These are phyloP conservation scores for Pseudozyma sp. DNA, from an alignment of 1,284 basidiomycete species.

Conservation along the genomic window DNA sequence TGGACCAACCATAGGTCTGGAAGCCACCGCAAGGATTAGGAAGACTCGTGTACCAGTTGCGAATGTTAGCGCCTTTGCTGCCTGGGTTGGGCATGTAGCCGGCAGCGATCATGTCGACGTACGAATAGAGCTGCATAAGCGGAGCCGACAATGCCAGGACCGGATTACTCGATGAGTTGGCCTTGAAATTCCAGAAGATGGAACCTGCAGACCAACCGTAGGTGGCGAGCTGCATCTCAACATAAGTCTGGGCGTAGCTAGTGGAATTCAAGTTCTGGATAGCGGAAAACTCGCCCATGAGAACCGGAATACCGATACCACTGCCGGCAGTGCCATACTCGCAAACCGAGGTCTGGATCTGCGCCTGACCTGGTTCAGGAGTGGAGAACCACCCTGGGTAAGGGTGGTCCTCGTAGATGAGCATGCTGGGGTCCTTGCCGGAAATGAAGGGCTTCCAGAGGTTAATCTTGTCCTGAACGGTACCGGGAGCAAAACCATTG, in stretches of 20 bases:
- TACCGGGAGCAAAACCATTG: conserved; percentile 55
- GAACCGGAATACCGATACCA: conserved; percentile 50
- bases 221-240: conserved; percentile 59
- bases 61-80: conserved; percentile 29
- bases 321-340: conserved; percentile 34
- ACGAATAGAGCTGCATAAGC: conserved; percentile 52
- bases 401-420: conserved; percentile 65
- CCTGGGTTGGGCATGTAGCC: conserved; percentile 46
- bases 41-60: conserved; percentile 29
- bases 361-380: conserved; percentile 30
- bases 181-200: conserved; percentile 66
- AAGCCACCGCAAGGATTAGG: conserved; percentile 41
- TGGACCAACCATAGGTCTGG: conserved; percentile 37
- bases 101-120: conserved; percentile 41
- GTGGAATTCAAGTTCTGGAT: conserved; percentile 44
- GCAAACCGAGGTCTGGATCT: conserved; percentile 55
- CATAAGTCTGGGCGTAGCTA: conserved; percentile 32
- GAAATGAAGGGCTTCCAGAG: conserved; percentile 54
- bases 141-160: conserved; percentile 25
- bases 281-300: conserved; percentile 61
- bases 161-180: conserved; percentile 36
- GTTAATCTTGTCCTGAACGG: conserved; percentile 34
- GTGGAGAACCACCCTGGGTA: conserved; percentile 63
- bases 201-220: conserved; percentile 65
- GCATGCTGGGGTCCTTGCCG: conserved; percentile 60